Evolutionary conservation across 2,329 filamentous ascomycete species (phyloP).

Genomic region (Neofusicoccum cordaticola): DNA sequence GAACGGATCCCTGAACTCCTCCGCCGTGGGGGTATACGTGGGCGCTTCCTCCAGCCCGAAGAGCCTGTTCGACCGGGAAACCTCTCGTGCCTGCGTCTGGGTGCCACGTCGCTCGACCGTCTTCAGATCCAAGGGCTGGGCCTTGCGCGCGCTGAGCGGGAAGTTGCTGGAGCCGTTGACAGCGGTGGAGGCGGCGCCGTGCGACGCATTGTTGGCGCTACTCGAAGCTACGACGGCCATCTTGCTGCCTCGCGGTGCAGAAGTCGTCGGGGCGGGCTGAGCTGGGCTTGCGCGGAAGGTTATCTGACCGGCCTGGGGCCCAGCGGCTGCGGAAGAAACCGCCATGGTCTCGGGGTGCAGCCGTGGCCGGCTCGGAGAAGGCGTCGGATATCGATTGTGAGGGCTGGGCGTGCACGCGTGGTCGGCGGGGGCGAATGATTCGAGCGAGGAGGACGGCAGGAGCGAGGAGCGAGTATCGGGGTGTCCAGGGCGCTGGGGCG

Average conservation of each 20-base stretch:
- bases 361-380: conserved; percentile 2
- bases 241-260: conserved; percentile 19
- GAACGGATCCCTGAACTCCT: conserved; percentile 92
- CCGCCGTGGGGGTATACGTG: conserved; percentile 82
- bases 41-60: conserved; percentile 87
- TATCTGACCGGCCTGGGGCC: conserved; percentile 27
- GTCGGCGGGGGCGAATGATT: background rate
- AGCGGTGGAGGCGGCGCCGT: conserved; percentile 10
- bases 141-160: conserved; percentile 63
- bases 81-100: conserved; percentile 71
- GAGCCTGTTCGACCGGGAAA: conserved; percentile 72
- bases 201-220: conserved; percentile 21
- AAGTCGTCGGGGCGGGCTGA: conserved; percentile 17
- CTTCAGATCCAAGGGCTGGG: conserved; percentile 72
- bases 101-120: conserved; percentile 91
- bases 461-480: background rate
- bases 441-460: background rate
- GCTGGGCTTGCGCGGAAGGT: conserved; percentile 38
- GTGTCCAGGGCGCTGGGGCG: conserved; percentile 11
- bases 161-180: conserved; percentile 42
- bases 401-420: background rate
- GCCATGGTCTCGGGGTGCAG: conserved; percentile 28
- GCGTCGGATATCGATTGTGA: background rate
- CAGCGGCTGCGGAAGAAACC: conserved; percentile 35
- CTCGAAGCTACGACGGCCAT: conserved; percentile 29